Base-by-base conservation (phyloP, 306 rosid species). In the Calophaca sinica region DNA sequence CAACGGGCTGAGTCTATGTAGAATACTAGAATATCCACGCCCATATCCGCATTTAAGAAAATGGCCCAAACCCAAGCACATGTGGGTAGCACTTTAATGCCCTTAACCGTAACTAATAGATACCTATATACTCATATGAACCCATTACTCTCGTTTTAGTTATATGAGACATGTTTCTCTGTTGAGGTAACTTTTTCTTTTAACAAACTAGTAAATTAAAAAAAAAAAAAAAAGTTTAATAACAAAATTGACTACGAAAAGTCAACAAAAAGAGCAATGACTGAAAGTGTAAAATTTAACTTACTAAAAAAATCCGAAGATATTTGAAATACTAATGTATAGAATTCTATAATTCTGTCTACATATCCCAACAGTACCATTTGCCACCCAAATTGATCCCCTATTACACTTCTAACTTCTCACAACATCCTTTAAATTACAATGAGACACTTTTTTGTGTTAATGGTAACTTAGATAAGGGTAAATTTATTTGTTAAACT, bases 351-450 rank as follows among this genome's bases (percentile, higher is more conserved):
- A 51, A 51, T 9, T 49, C 53, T 49, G 53, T 20, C 15, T 6
- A 51, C 29, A 14, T 51, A 51, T 4, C 3, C 26, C 58, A 35
- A 36, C 46, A 3, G 65, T 32, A 32, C 65, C 65, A 35, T 10
- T 59, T 59, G 44, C 44, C 26, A 12, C 65, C 26, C 48, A 61
- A 36, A 61, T 6, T 38, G 67, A 61, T 36, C 67, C 11, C 67
- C 39, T 35, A 35, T 35, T 35, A 61, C 67, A 35, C 67, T 36
- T 61, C 35, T 28, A 36, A 35, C 46, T 35, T 35, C 38, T 32
- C 65, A 33, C 20, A 12, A 35, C 29, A 61, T 35, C 67, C 39
- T 36, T 33, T 33, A 60, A 33, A 60, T 60, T 33, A 60, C 20
- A 12, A 33, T 60, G 15, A n/a, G 28, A 60, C 66, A 33, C 36